Base-by-base conservation (phyloP, 345 rosid genomes). In the Rhodamnia rubescens region DNA sequence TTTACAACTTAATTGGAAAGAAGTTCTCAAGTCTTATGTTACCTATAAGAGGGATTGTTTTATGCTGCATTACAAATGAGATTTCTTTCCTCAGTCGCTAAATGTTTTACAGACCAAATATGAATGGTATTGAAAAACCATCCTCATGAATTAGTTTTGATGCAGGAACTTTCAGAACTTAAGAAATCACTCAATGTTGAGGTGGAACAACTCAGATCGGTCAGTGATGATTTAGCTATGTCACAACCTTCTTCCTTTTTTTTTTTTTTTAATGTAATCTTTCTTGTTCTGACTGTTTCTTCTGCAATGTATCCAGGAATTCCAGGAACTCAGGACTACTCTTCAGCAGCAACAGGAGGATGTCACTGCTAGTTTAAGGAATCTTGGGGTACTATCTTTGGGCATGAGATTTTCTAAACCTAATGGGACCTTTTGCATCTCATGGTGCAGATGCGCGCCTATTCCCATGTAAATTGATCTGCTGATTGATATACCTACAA, bases 311-410 rank as follows among this genome's bases (percentile, higher is more conserved):
- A 85, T 84, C 6, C 59, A 95, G 97, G 98, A 95, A 87, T 95
- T 94, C 86, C 92, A 93, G 92, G 96, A 92, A 32, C 91, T 95
- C 85, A 93, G 93, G 86, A 92, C 83, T 74, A 94, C 95, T 61
- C 92, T 95, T 29, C 94, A 93, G 87, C 98, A 95, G 87, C 98
- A 94, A 53, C 98, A 94, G 88, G 97, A 94, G 74, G 97, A 95
- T 90, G 95, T 93, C 80, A 69, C 95, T 2, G 87, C 93, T 47
- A 95, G 93, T 90, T 86, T 95, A 58, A 91, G 90, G 87, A 92
- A 89, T 88, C 89, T 95, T 51, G 98, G 97, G 88, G 98, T 95
- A 82, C 61, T 84, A 83, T 85, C 47, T 59, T 42, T 1, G 29
- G 42, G 80, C 80, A 69, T 69, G 47, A 36, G 47, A 69, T 83